Base-by-base conservation (phyloP, 805 yeast genomes). In the Lachancea nothofagi region DNA sequence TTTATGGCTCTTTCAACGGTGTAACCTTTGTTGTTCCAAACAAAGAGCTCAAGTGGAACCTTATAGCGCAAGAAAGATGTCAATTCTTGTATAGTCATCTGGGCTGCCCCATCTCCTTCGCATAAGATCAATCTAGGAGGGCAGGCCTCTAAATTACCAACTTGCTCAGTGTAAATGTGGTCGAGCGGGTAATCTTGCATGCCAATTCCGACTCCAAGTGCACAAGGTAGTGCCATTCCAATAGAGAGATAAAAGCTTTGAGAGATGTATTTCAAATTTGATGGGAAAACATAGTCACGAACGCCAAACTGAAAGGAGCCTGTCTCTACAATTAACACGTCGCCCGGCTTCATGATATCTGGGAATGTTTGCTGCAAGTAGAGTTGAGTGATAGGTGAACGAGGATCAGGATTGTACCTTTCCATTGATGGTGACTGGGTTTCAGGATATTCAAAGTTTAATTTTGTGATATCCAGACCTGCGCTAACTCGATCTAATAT, bases 31-130 rank as follows among this genome's bases (percentile, higher is more conserved):
- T 89, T 89, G 64, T 89, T 89, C 63, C 87, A 66, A 38, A 89
- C 62, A 50, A 88, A 74, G 20, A 89, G 71, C 29, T 81, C 75
- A 17, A 95, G 86, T 26, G 74, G 74, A 29, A 82, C 68, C 14
- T 70, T 67, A 45, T 73, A 66, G 45, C 85, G 73, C 28, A 83
- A 59, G 54, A 74, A 76, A 2, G 85, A 71, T 1, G 86, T 75
- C 36, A 80, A 61, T 56, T 89, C 97, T 69, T 89, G 96, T 40
- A 83, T 70, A 4, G 96, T 87, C 95, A 89, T 84, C 66, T 86
- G 95, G 2, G 96, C 90, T 2, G 95, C 80, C 1, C 97, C 97
- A 59, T 89, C 97, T 41, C 97, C 96, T 67, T 84, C 88, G 13
- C 86, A 64, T 18, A 88, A 66, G 15, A 86, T 68, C 33, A 88